Percentiles rank a stretch among this genome's conserved stretches.
Conservation (phyloP, 257 asterid genomes). For the Solanum verrucosum region DNA sequence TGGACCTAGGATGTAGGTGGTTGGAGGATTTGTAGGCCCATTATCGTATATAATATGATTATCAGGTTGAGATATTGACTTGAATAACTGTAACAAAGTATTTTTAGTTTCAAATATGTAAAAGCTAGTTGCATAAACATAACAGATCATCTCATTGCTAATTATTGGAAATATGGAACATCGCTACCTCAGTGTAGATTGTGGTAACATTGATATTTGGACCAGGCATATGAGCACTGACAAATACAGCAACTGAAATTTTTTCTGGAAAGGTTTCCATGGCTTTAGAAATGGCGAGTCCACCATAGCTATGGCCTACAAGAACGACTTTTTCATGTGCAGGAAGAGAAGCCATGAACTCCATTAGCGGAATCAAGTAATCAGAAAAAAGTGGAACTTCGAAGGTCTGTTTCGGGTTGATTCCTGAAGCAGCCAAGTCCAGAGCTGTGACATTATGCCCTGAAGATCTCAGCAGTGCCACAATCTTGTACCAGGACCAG, state of each 20-base stretch:
- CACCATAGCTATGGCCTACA: slow-evolving; percentile 25
- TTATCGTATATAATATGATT: neutral
- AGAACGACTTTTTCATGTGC: slow-evolving; percentile 16
- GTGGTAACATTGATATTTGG: neutral
- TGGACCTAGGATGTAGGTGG: slow-evolving; percentile 5
- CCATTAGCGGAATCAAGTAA: slow-evolving; percentile 19
- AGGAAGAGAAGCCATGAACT: slow-evolving; percentile 25
- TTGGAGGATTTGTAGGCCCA: slow-evolving; percentile 5
- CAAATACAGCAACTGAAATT: slow-evolving; percentile 10
- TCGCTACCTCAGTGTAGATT: slow-evolving; percentile 4
- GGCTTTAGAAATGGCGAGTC: slow-evolving; percentile 26
- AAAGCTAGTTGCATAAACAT: too few relatives aligned
- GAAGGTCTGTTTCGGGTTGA: slow-evolving; percentile 8
- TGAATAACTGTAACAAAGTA: too few relatives aligned
- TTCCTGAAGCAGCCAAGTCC: slow-evolving; percentile 22
- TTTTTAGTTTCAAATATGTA: too few relatives aligned
- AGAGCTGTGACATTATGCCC: slow-evolving; percentile 26
- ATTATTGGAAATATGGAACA: neutral
- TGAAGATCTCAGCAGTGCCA: slow-evolving; percentile 1
- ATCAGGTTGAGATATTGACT: neutral
- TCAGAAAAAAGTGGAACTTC: slow-evolving; percentile 3
- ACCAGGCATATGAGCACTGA: slow-evolving; percentile 18
- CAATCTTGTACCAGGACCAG: slow-evolving; percentile 31
- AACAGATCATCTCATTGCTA: too few relatives aligned
- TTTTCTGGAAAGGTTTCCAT: slow-evolving; percentile 25